Evolutionary conservation across 2,329 filamentous ascomycete species (phyloP), one percentile per base, ranked within the genome.

Genomic region (Penicillium sp.): DNA sequence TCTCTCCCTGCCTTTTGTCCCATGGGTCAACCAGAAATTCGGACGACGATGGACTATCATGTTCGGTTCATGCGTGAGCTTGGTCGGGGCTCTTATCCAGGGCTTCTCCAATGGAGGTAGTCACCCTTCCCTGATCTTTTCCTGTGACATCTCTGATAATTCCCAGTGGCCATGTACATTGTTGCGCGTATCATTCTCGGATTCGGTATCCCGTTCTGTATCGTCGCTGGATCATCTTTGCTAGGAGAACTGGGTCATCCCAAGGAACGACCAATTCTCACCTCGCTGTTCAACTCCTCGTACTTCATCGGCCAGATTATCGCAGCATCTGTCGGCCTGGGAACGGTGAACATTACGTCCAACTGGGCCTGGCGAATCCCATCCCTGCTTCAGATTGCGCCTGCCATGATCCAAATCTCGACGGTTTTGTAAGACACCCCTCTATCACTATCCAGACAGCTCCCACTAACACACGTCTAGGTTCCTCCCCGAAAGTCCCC

Each of bases 161-260:
- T 51, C 28, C 28, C 13, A 84, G 82, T 80, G 33, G 83, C 73
- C 40, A 88, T 88, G 86, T 89, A 87, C 68, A 84, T 88, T 64
- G 75, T 87, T 22, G 80, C 86, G 13, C 84, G 86, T 59, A 80
- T 86, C 61, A 76, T 88, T 28, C 82, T 88, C n/a, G 86, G 86
- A 17, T 83, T 85, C 26, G 86, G 86, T n/a, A 85, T 88, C 53
- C 83, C 84, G 0, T 86, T 85, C 65, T 84, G 82, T 62, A 88
- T 88, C 63, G 83, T 87, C 37, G 83, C 84, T 2, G 86, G 84
- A 4, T 84, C 86, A 1, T 81, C 83, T 37, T 75, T 88, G 54
- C 85, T 88, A 30, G 86, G 85, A 73, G 86, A 88, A 70, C 76
- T 88, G 28, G 85, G 81, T 1, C 83, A 88, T 68, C 86, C 86